These are phyloP conservation scores for Solanum pinnatisectum DNA, from an alignment of 257 asterid species.

Conservation along the genomic window DNA sequence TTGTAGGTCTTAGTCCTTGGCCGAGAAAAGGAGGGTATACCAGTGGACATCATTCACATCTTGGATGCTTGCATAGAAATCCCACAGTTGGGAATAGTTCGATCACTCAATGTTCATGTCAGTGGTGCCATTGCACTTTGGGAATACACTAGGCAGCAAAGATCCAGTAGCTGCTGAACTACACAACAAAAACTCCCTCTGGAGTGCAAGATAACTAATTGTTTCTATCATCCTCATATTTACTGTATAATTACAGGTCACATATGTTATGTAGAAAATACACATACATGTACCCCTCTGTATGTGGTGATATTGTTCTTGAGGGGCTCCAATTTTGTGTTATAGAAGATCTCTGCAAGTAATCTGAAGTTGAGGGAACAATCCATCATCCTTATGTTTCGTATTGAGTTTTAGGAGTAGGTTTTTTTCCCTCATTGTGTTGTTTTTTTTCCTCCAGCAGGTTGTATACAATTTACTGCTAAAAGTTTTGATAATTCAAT, in stretches of 20 bases:
- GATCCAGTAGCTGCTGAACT: constrained; percentile 11
- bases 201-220: background rate
- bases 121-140: constrained; percentile 96
- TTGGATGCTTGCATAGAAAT: constrained; percentile 89
- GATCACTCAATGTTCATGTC: constrained; percentile 96
- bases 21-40: constrained; percentile 93
- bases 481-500: background rate
- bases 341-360: background rate
- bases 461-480: background rate
- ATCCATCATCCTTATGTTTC: background rate
- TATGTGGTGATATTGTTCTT: background rate
- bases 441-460: background rate
- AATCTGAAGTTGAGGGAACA: background rate
- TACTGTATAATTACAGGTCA: background rate
- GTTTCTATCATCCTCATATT: background rate
- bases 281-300: background rate
- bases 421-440: background rate
- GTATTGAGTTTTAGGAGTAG: background rate
- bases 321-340: background rate
- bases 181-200: background rate
- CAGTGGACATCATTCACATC: constrained; percentile 83
- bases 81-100: constrained; percentile 84
- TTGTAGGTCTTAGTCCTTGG: constrained; percentile 75
- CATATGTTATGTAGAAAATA: background rate
- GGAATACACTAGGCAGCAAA: constrained; percentile 94